These are phyloP conservation scores for Erodium trifolium DNA, from an alignment of 441 rosid genomes.

Conservation along the genomic window DNA sequence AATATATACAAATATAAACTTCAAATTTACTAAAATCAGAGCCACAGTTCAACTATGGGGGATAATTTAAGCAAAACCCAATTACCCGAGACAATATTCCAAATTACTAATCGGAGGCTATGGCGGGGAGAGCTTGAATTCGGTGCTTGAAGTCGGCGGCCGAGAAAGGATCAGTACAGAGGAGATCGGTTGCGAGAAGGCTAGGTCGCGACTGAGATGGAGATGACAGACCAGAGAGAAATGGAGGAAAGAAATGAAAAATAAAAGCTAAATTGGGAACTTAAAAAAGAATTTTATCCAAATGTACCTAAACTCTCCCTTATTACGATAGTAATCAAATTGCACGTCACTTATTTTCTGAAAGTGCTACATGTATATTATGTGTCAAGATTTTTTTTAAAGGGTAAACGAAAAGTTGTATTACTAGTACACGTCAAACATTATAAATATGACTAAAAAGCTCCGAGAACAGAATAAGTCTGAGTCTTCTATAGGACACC, in stretches of 20 bases:
- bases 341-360: too few relatives aligned
- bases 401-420: too few relatives aligned
- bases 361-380: too few relatives aligned
- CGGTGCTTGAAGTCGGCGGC: not conserved
- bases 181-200: not conserved
- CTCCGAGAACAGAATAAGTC: too few relatives aligned
- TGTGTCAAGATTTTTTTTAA: too few relatives aligned
- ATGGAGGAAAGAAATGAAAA: not conserved
- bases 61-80: not conserved
- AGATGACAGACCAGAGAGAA: not conserved
- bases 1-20: not conserved
- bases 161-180: not conserved
- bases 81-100: not conserved
- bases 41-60: not conserved
- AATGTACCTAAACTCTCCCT: too few relatives aligned
- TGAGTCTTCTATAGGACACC: too few relatives aligned
- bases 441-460: too few relatives aligned
- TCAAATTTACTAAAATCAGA: not conserved
- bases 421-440: too few relatives aligned
- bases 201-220: not conserved
- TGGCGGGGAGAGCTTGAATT: not conserved
- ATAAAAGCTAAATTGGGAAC: not conserved
- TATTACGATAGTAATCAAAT: too few relatives aligned
- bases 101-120: not conserved
- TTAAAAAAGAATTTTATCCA: too few relatives aligned